phyloP scores from a whole-genome alignment of 2,329 filamentous ascomycete species.

The Ophiostoma montium region DNA sequence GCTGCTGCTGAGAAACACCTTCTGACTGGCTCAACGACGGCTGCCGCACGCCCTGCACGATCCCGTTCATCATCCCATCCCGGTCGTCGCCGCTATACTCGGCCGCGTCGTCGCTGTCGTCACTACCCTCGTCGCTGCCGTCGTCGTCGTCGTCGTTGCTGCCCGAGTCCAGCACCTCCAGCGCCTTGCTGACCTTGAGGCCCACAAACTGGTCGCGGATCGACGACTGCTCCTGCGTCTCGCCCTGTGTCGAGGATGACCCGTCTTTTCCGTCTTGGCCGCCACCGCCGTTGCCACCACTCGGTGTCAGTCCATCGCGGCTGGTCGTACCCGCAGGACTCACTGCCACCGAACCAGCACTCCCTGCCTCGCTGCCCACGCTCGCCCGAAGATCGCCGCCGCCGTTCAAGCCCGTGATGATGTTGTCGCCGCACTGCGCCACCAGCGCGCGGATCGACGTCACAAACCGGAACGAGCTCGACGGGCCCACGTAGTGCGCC shows the following conservation, averaged over 20 bases:
- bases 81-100: neutral
- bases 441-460: slow-evolving; percentile 11
- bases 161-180: slow-evolving; percentile 4
- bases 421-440: slow-evolving; percentile 8
- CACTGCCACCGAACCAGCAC: neutral
- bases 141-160: slow-evolving; percentile 7
- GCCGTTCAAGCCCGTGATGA: neutral
- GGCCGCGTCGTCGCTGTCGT: neutral
- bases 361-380: neutral
- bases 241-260: neutral
- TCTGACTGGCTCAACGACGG: neutral
- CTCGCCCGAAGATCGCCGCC: neutral
- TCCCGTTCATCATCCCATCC: slow-evolving; percentile 6
- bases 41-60: neutral
- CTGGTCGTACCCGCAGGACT: neutral
- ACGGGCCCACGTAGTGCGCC: slow-evolving; percentile 11
- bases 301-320: neutral
- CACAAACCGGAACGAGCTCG: slow-evolving; percentile 13
- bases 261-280: no score
- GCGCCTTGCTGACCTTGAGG: slow-evolving; percentile 8
- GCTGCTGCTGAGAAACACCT: neutral
- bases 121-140: neutral
- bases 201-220: slow-evolving; percentile 10
- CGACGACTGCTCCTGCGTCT: neutral
- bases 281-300: neutral